Conservation (phyloP, 352 stramenopile genomes). For the Phytophthora citrophthora region DNA sequence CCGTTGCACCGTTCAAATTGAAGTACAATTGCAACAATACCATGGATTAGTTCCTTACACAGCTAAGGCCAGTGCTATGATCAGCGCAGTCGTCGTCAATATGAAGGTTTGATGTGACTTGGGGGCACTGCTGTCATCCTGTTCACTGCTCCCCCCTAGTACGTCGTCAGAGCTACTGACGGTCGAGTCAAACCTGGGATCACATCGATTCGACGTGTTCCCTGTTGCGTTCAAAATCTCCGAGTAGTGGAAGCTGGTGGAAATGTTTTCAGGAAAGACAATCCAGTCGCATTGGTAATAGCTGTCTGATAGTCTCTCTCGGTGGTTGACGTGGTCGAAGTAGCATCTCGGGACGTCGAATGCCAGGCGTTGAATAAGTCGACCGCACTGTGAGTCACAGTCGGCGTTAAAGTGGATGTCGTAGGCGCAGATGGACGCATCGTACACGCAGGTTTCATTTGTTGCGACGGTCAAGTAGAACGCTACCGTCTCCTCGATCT, state of each 20-base stretch:
- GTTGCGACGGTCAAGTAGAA: conserved; percentile 16
- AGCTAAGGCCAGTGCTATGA: too few species aligned
- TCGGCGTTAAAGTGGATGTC: conserved; percentile 16
- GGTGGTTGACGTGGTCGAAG: conserved; percentile 11
- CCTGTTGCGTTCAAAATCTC: conserved; percentile 10
- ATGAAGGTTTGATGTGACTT: not conserved
- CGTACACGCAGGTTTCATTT: conserved; percentile 16
- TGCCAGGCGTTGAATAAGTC: conserved; percentile 7
- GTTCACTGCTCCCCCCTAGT: not conserved
- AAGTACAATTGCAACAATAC: too few species aligned
- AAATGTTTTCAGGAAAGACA: conserved; percentile 20
- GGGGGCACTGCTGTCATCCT: conserved; percentile 1
- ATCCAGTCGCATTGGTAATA: conserved; percentile 21
- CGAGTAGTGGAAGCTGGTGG: conserved; percentile 13
- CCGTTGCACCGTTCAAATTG: not conserved
- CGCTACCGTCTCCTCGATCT: conserved; percentile 11
- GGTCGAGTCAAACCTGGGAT: conserved; percentile 19
- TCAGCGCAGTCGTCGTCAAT: not conserved
- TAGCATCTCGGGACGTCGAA: conserved; percentile 16
- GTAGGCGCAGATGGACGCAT: conserved; percentile 18
- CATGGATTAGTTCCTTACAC: not conserved
- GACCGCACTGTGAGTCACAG: conserved; percentile 8
- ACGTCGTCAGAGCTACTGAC: conserved; percentile 5
- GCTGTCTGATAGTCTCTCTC: not conserved
- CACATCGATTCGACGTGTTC: conserved; percentile 1